Percentiles rank a stretch among this genome's conserved stretches.
phyloP scores from a whole-genome alignment of 306 rosid species.

The Lathyrus tuberosus region DNA sequence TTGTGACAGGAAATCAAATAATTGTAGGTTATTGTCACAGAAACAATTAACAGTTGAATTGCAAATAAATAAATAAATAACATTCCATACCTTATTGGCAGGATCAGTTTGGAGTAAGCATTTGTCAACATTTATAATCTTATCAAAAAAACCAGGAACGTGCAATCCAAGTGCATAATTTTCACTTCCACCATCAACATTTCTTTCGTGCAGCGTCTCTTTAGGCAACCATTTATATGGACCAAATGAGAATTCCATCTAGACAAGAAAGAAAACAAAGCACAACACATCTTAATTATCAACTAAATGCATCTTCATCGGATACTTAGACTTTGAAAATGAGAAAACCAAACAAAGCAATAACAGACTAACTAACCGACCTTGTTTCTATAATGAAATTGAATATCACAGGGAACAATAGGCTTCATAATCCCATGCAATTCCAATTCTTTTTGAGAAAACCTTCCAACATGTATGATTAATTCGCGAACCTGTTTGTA shows the following conservation, averaged over 20 bases:
- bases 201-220: constrained; percentile 55
- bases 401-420: constrained; percentile 82
- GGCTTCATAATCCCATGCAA: constrained; percentile 58
- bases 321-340: not conserved
- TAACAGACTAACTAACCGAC: constrained; percentile 60
- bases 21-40: constrained; percentile 1
- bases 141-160: constrained; percentile 84
- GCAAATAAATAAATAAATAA: not conserved
- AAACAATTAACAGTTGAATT: constrained; percentile 17
- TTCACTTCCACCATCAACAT: constrained; percentile 44
- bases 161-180: constrained; percentile 79
- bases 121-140: constrained; percentile 69
- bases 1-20: constrained; percentile 9
- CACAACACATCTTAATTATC: not conserved
- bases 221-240: constrained; percentile 72
- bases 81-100: constrained; percentile 66
- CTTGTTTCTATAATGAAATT: constrained; percentile 95
- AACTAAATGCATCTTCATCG: not conserved
- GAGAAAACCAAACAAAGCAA: not conserved
- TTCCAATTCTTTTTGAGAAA: constrained; percentile 61
- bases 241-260: constrained; percentile 99
- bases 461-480: constrained; percentile 71
- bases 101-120: constrained; percentile 83
- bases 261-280: constrained; percentile 38
- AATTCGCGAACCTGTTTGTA: constrained; percentile 71